Percentiles rank a stretch among this genome's conserved stretches.
Evolutionary conservation across 2,329 filamentous ascomycete species (phyloP).

Genomic region (Bipolaris zeicola): DNA sequence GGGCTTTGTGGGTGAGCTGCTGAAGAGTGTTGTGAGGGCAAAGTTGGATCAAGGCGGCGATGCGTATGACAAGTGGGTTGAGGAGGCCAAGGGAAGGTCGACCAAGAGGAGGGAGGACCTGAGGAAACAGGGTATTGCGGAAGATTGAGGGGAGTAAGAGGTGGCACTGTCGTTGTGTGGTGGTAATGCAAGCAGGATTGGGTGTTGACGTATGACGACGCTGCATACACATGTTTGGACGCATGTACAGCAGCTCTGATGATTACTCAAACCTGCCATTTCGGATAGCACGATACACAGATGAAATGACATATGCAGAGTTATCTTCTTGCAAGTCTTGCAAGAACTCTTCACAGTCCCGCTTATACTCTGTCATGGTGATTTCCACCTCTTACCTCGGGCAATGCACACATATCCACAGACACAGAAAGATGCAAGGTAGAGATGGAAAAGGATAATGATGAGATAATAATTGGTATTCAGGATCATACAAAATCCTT

Average conservation of each 20-base stretch:
- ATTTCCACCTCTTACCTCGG: background rate
- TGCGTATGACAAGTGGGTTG: constrained; percentile 75
- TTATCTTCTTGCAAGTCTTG: background rate
- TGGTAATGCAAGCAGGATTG: background rate
- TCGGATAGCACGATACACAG: background rate
- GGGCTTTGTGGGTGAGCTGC: constrained; percentile 86
- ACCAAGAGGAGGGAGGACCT: constrained; percentile 55
- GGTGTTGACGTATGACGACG: background rate
- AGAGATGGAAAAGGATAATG: background rate
- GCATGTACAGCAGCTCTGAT: background rate
- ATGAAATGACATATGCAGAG: background rate
- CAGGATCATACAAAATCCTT: background rate
- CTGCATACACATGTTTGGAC: background rate
- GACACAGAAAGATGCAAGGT: background rate
- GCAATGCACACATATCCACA: background rate
- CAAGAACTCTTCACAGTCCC: background rate
- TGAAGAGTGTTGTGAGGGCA: constrained; percentile 79
- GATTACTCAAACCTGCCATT: background rate
- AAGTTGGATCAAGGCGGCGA: constrained; percentile 72
- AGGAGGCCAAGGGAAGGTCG: constrained; percentile 67
- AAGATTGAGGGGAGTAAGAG: constrained; percentile 19
- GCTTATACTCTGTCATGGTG: background rate
- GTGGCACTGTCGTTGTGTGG: background rate
- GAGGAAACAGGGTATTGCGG: constrained; percentile 44
- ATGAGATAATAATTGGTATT: background rate